Conservation (phyloP, 805 yeast genomes). For the Torulaspora gathmanii region DNA sequence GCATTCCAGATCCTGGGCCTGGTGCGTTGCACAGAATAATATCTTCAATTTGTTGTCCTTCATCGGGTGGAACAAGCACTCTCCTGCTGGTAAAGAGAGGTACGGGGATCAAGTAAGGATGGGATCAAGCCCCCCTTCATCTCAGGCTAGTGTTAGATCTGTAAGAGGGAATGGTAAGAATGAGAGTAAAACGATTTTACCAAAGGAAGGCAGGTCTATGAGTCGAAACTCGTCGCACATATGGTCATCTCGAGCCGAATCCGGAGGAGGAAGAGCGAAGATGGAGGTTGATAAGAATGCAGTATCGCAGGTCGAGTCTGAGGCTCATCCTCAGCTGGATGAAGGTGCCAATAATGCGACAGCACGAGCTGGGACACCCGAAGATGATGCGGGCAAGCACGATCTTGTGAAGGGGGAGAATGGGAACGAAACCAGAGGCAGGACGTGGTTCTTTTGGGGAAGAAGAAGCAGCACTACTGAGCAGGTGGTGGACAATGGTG, state of each 20-base stretch:
- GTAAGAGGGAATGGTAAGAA: slow-evolving; percentile 6
- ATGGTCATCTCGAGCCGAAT: slow-evolving; percentile 10
- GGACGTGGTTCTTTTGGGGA: slow-evolving; percentile 27
- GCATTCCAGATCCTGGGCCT: not conserved
- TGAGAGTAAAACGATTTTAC: slow-evolving; percentile 1
- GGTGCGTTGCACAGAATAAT: not conserved
- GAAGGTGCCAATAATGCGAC: not conserved
- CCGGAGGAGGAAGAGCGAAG: slow-evolving; percentile 1
- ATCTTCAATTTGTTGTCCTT: not conserved
- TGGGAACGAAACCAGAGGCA: slow-evolving; percentile 7
- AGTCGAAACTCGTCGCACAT: slow-evolving; percentile 5
- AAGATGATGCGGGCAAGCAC: not conserved
- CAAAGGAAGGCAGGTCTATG: not conserved
- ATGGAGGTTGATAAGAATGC: not conserved
- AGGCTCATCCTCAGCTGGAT: not conserved
- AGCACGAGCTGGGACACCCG: not conserved
- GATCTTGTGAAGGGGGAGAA: not conserved
- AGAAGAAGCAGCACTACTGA: slow-evolving; percentile 7
- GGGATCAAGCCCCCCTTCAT: slow-evolving; percentile 9
- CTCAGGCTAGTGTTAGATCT: slow-evolving; percentile 8
- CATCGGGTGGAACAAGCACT: not conserved
- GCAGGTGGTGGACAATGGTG: not conserved
- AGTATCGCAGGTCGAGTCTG: not conserved
- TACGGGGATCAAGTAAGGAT: not conserved
- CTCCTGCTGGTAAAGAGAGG: slow-evolving; percentile 1